Conservation (phyloP, 108 stramenopile genomes). For the Nitzschia sp. region DNA sequence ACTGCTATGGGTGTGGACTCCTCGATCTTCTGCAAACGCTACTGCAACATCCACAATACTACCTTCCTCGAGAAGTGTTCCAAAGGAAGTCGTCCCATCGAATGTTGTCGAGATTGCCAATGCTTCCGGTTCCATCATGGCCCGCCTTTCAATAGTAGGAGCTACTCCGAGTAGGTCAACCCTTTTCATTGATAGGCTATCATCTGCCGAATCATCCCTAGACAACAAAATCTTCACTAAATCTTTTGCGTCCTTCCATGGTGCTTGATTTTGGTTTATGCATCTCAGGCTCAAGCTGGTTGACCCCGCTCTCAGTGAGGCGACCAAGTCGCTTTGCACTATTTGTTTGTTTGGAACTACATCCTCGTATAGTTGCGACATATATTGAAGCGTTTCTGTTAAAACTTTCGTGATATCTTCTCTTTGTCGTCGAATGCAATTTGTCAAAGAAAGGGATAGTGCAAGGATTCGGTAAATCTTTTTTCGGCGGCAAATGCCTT, state of each 20-base stretch:
- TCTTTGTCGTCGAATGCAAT: conserved; percentile 15
- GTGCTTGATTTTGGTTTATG: conserved; percentile 7
- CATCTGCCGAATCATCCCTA: too few relatives aligned
- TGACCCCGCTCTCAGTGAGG: background rate
- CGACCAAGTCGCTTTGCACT: background rate
- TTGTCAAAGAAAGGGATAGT: conserved; percentile 1
- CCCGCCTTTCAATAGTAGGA: too few relatives aligned
- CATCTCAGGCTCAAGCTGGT: background rate
- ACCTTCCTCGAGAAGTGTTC: too few relatives aligned
- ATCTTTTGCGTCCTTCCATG: conserved; percentile 21
- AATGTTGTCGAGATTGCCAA: too few relatives aligned
- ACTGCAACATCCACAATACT: conserved; percentile 1
- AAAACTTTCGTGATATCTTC: background rate
- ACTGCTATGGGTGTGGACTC: background rate
- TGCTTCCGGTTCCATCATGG: too few relatives aligned
- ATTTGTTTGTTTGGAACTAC: background rate
- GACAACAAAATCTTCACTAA: background rate
- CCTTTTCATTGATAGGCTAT: too few relatives aligned
- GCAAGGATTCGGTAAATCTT: background rate
- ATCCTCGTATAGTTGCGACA: background rate
- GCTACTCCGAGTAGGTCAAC: too few relatives aligned
- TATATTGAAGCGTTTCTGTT: background rate
- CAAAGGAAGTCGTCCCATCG: too few relatives aligned
- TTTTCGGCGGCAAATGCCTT: background rate
- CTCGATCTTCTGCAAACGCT: background rate